Evolutionary conservation across 2,329 filamentous ascomycete species (phyloP), one percentile per base, ranked within the genome.

Genomic region (Ophiostoma perfectum): DNA sequence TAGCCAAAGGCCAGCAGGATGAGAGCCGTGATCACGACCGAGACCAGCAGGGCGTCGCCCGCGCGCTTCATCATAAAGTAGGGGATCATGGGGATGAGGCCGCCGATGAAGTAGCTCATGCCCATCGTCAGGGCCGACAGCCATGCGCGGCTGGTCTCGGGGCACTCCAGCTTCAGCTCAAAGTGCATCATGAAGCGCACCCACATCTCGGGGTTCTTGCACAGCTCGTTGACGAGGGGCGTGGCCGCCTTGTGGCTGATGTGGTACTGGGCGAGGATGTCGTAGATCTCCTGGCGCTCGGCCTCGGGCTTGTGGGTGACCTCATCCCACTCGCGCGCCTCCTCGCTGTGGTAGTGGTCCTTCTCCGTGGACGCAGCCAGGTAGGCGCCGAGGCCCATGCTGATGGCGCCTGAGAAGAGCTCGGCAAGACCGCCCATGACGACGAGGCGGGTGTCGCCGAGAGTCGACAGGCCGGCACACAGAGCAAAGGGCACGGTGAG

Each of bases 401-500:
- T 89, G 72, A 93, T 91, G 72, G 88, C 87, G 18, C 90, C 90
- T 0, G 88, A 88, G 75, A 91, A 89, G 65, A 93, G 82, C 79
- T 93, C 90, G 4, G 90, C 90, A 42, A 91, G 80, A 6, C 90
- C 90, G 66, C 88, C 90, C 71, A 90, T 86, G 69, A 94, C 86
- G 72, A 90, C 88, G 4, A 89, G 83, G 65, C 82, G 84, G 44
- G 86, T 87, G 75, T 86, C 82, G n/a, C 87, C 87, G 63, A 90
- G 80, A 66, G 83, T 83, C 2, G 86, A 88, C 1, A 93, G 81
- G 14, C 90, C 90, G 0, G 91, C 90, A 0, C 89, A 92, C 49
- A 93, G 81, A 16, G 90, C 90, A 73, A 93, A 93, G 0, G 90
- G 90, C 0, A 93, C 90, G 0, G 90, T 93, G 73, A 93, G 82